These are phyloP conservation scores for Sisymbrium altissimum DNA, from an alignment of 345 rosid genomes.

Conservation along the genomic window DNA sequence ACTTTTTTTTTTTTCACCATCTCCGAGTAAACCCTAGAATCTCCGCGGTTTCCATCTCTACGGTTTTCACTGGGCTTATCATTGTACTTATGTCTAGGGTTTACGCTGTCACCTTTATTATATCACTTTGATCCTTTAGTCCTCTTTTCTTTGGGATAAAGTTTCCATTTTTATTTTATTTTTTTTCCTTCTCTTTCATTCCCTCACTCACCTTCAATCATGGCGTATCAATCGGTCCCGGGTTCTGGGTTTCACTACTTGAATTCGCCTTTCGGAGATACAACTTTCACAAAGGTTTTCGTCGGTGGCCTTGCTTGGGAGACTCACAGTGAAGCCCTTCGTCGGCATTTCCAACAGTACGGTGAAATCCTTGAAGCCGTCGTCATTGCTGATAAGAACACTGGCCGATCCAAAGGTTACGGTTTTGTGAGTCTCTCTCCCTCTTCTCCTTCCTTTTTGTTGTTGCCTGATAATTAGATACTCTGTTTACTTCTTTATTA, in stretches of 20 bases:
- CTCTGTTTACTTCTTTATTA: too few relatives aligned
- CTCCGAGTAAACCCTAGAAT: constrained; percentile 34
- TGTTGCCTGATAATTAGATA: too few relatives aligned
- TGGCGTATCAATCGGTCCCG: constrained; percentile 62
- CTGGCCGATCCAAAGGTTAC: constrained; percentile 96
- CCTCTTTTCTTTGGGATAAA: constrained; percentile 9
- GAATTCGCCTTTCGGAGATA: constrained; percentile 92
- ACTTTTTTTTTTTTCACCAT: not conserved
- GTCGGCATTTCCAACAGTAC: constrained; percentile 72
- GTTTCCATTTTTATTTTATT: constrained; percentile 30
- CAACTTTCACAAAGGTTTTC: constrained; percentile 79
- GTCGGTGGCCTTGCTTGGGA: constrained; percentile 97
- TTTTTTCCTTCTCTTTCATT: not conserved
- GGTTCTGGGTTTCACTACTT: constrained; percentile 62
- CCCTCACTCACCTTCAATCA: constrained; percentile 13
- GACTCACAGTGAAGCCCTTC: constrained; percentile 80
- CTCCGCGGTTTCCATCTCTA: not conserved
- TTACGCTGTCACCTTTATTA: constrained; percentile 23
- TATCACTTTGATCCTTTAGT: constrained; percentile 2
- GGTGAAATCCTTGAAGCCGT: constrained; percentile 96
- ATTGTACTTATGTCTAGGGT: constrained; percentile 28
- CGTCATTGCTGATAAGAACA: constrained; percentile 88
- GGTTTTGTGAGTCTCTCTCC: constrained; percentile 83
- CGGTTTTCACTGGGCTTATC: not conserved
- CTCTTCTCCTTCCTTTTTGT: not conserved